Conservation (phyloP, 331 rosid genomes). For the Rosa hybrid region DNA sequence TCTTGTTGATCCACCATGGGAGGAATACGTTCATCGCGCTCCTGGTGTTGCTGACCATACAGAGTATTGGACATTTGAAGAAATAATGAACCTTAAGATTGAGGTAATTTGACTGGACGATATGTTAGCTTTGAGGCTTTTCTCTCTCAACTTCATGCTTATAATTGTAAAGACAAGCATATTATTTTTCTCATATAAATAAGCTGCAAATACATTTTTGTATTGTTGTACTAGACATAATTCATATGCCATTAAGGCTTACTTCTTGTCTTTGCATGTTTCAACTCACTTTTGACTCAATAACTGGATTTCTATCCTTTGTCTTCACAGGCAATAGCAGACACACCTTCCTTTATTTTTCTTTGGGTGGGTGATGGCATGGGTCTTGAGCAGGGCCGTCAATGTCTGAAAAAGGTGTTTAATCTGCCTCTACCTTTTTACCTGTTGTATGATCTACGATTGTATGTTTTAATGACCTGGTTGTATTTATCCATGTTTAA, state of each 20-base stretch:
- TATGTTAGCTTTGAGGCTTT: background rate
- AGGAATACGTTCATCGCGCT: constrained; percentile 95
- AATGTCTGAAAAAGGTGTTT: constrained; percentile 88
- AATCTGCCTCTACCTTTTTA: constrained; percentile 5
- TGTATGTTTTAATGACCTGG: background rate
- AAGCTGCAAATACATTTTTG: background rate
- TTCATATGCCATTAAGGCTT: background rate
- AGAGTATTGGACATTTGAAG: constrained; percentile 95
- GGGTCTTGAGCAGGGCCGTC: constrained; percentile 99
- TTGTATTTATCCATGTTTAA: constrained; percentile 13
- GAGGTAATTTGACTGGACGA: constrained; percentile 54
- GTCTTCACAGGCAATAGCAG: constrained; percentile 81
- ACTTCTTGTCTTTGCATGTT: constrained; percentile 11
- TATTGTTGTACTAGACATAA: background rate
- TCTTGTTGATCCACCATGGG: constrained; percentile 98
- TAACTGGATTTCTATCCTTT: constrained; percentile 25
- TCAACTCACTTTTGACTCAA: constrained; percentile 25
- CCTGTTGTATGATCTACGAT: constrained; percentile 12
- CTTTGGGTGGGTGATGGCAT: constrained; percentile 97
- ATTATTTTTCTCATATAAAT: background rate
- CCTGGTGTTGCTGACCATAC: constrained; percentile 96
- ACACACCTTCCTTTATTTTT: constrained; percentile 92
- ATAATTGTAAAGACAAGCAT: background rate
- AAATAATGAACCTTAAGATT: constrained; percentile 91
- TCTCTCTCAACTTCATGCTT: background rate